Conservation (phyloP, 2,329 filamentous ascomycete genomes). For the Onygenales sp. region DNA sequence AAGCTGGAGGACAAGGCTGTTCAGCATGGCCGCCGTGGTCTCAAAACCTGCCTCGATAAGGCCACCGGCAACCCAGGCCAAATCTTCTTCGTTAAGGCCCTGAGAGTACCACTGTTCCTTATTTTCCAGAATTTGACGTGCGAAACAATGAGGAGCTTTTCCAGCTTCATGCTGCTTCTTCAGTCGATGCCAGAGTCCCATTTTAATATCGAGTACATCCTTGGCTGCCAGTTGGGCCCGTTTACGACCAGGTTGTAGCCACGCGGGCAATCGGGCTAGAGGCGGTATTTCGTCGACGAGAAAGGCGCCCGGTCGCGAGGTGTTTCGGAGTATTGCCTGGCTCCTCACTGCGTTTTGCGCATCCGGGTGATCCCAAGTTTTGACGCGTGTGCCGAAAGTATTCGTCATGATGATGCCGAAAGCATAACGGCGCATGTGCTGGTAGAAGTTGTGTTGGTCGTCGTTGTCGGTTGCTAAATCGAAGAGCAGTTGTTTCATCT, state of each 20-base stretch:
- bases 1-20: slow-evolving; percentile 23
- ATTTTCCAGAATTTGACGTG: slow-evolving; percentile 14
- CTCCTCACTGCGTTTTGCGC: slow-evolving; percentile 3
- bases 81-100: slow-evolving; percentile 17
- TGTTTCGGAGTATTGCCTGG: slow-evolving; percentile 15
- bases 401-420: slow-evolving; percentile 21
- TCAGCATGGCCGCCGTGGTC: slow-evolving; percentile 29
- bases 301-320: slow-evolving; percentile 15
- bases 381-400: slow-evolving; percentile 18
- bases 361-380: slow-evolving; percentile 4
- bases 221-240: slow-evolving; percentile 9
- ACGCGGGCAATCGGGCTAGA: slow-evolving; percentile 14
- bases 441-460: slow-evolving; percentile 18
- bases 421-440: slow-evolving; percentile 21
- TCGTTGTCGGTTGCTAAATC: slow-evolving; percentile 29
- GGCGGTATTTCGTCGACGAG: slow-evolving; percentile 18
- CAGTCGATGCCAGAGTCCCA: slow-evolving; percentile 17
- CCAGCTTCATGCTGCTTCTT: slow-evolving; percentile 11
- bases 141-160: slow-evolving; percentile 15
- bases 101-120: slow-evolving; percentile 13
- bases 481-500: slow-evolving; percentile 35
- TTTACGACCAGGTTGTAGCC: slow-evolving; percentile 17
- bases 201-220: slow-evolving; percentile 13
- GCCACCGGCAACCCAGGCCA: slow-evolving; percentile 18
- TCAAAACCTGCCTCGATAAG: slow-evolving; percentile 31